A percentile compares a stretch with the other conserved stretches of the same genome.
Conservation (phyloP, 352 stramenopile species). For the Phytophthora pluvialis region DNA sequence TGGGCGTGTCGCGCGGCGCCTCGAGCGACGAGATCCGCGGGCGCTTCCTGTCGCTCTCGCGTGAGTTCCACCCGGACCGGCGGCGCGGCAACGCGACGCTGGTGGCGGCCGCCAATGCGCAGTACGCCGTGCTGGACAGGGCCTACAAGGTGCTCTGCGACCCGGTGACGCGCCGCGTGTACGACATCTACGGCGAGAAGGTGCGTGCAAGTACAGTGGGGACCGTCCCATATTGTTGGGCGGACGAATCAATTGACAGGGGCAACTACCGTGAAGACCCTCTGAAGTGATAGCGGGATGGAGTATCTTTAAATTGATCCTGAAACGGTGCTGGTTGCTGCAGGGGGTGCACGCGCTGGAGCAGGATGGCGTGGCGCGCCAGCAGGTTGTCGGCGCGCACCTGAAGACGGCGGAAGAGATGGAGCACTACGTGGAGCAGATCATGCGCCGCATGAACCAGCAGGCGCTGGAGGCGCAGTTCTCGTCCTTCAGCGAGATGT, state of each 20-base stretch:
- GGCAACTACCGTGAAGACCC: neutral
- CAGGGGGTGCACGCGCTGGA: conserved; percentile 71
- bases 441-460: conserved; percentile 72
- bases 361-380: conserved; percentile 46
- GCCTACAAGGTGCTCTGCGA: conserved; percentile 86
- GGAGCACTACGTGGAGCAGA: conserved; percentile 57
- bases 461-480: conserved; percentile 79
- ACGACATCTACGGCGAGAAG: conserved; percentile 82
- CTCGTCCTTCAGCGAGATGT: conserved; percentile 82
- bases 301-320: conserved; percentile 4
- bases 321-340: conserved; percentile 4
- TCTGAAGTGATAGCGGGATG: conserved; percentile 9
- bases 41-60: conserved; percentile 73
- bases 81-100: conserved; percentile 51
- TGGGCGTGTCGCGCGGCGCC: conserved; percentile 69
- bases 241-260: neutral
- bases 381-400: conserved; percentile 50
- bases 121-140: conserved; percentile 81
- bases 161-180: conserved; percentile 66
- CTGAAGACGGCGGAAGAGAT: conserved; percentile 56
- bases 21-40: conserved; percentile 68
- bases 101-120: conserved; percentile 69
- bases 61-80: conserved; percentile 87
- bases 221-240: neutral
- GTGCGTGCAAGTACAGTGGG: conserved; percentile 16